These are phyloP conservation scores for Streptanthus diversifolius DNA, from an alignment of 345 rosid species.

Conservation along the genomic window DNA sequence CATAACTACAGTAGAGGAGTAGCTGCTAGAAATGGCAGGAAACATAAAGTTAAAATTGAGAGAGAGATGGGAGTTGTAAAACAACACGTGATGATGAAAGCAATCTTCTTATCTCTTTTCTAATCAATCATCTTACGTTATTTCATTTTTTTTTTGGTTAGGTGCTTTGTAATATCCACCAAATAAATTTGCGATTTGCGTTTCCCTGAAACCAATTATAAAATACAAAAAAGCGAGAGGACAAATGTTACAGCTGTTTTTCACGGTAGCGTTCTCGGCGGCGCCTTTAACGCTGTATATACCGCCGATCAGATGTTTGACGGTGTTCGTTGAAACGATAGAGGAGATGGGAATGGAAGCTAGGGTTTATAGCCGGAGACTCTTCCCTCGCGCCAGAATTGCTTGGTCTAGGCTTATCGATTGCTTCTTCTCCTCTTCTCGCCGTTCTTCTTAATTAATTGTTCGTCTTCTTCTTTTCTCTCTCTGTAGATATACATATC, in stretches of 20 bases:
- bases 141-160: conserved; percentile 1
- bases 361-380: conserved; percentile 46
- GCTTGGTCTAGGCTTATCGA: conserved; percentile 71
- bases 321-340: conserved; percentile 65
- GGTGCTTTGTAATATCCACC: not conserved
- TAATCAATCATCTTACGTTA: conserved; percentile 5
- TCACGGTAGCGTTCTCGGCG: conserved; percentile 88
- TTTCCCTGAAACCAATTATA: not conserved
- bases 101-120: conserved; percentile 19
- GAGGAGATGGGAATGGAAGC: conserved; percentile 60
- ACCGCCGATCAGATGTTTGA: conserved; percentile 84
- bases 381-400: conserved; percentile 62
- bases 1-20: not conserved
- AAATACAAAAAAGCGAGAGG: not conserved
- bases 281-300: conserved; percentile 76
- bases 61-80: conserved; percentile 4
- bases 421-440: conserved; percentile 52
- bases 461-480: not conserved
- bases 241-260: conserved; percentile 62
- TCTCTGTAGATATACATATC: conserved; percentile 2
- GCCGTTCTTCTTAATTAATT: conserved; percentile 11
- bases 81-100: conserved; percentile 23
- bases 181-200: not conserved
- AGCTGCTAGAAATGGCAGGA: conserved; percentile 10
- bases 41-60: not conserved